Base-by-base conservation (phyloP, 2,329 filamentous ascomycete genomes). In the Elsinoe ampelina region DNA sequence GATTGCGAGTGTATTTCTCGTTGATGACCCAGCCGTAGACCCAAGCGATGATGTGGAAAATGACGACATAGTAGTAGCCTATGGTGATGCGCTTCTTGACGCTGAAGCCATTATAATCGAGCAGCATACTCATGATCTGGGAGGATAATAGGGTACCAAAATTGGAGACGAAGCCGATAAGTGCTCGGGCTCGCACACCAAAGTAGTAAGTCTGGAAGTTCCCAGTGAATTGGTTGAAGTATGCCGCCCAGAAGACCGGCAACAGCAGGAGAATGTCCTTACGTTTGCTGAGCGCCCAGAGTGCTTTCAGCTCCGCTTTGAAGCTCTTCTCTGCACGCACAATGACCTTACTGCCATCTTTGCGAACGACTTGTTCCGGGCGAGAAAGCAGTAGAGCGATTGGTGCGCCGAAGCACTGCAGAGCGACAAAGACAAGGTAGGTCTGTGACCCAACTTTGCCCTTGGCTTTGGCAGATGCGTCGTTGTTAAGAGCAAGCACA, bases 131-230 rank as follows among this genome's bases (percentile, higher is more conserved):
- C 50, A 78, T 76, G 11, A 75, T 60, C 55, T 73, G 71, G 0
- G 74, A 77, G 0, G 74, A 74, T 0, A 77, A 57, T 1, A 78
- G 68, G 1, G 68, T 70, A 4, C 68, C 66, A 52, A 74, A 70
- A 58, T 74, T 73, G 35, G 62, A 66, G 59, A 76, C 68, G 54
- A 78, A 75, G 2, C 74, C 75, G 13, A 77, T 77, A 2, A 78
- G 62, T 1, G 74, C 75, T 19, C 75, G 72, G 1, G 74, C 73
- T 2, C 75, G 69, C 3, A 77, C 71, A 20, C 72, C 71, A 32
- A 75, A 75, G 58, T 75, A 75, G 59, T 75, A 78, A 0, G 75
- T 71, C 55, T 77, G 72, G 60, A 79, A 80, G 61, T 78, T 58
- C 50, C 74, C 72, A 30, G 57, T 68, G 57, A 75, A 75, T 57